A percentile compares a stretch with the other conserved stretches of the same genome.
Conservation (phyloP, 768 basidiomycete species). For the Calocera cornea region DNA sequence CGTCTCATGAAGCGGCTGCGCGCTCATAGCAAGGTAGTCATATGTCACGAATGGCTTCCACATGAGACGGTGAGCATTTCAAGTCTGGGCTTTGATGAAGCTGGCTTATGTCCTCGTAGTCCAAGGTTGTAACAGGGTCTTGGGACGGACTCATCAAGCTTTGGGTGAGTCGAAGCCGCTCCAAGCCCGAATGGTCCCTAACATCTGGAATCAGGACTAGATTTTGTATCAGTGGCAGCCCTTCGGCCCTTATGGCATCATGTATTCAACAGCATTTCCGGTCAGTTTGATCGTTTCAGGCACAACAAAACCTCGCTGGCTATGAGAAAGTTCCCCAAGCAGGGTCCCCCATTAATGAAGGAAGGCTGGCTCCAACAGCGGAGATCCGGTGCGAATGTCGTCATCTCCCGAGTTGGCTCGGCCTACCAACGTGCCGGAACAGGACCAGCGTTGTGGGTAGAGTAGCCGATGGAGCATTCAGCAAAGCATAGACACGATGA, state of each 20-base stretch:
- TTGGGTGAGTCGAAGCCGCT: slow-evolving; percentile 45
- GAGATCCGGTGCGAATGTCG: no score
- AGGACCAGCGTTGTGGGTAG: no score
- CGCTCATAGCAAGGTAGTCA: slow-evolving; percentile 92
- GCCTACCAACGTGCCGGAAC: no score
- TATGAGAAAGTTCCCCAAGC: not conserved
- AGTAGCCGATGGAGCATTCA: no score
- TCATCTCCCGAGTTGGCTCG: no score
- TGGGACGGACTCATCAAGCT: slow-evolving; percentile 98
- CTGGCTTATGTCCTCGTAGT: slow-evolving; percentile 36
- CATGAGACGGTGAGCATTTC: slow-evolving; percentile 73
- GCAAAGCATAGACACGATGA: no score
- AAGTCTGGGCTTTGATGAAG: not conserved
- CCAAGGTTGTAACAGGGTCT: slow-evolving; percentile 89
- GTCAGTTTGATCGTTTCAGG: not conserved
- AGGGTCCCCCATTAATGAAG: not conserved
- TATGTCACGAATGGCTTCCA: slow-evolving; percentile 94
- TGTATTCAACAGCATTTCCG: not conserved
- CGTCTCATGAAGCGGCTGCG: slow-evolving; percentile 80
- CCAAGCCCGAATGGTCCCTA: not conserved
- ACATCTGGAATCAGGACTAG: not conserved
- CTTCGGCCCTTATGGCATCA: not conserved
- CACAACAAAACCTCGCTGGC: not conserved
- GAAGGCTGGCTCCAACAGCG: no score
- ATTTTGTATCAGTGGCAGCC: not conserved